Percentiles rank a stretch among this genome's conserved stretches.
These are phyloP conservation scores for Aspergillus biplanus DNA, from an alignment of 495 filamentous ascomycete species.

Conservation along the genomic window DNA sequence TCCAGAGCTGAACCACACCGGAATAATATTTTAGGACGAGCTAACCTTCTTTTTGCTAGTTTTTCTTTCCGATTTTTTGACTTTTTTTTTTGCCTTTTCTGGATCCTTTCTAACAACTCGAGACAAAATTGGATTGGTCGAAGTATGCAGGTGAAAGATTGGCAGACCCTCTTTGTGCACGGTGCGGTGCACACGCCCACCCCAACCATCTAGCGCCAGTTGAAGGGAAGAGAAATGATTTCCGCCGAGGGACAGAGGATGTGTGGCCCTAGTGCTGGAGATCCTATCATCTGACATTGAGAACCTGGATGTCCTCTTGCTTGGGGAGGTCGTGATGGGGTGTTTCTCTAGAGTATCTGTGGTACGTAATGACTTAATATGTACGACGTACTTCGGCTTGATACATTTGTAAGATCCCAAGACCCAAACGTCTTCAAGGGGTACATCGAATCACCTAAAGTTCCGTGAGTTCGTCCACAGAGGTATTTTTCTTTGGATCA, in stretches of 20 bases:
- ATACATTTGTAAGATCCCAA: too few species aligned
- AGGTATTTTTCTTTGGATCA: background rate
- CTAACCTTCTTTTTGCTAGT: background rate
- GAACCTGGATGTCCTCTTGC: too few species aligned
- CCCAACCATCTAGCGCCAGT: background rate
- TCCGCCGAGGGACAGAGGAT: background rate
- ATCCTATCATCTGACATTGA: too few species aligned
- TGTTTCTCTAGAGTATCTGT: too few species aligned
- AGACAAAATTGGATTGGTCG: background rate
- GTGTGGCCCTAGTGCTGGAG: too few species aligned
- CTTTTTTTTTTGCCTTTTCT: background rate
- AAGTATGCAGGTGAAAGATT: slow-evolving; percentile 3
- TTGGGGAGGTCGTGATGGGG: too few species aligned
- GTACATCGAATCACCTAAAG: too few species aligned
- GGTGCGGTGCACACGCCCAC: background rate
- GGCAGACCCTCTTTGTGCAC: slow-evolving; percentile 1
- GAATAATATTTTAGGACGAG: background rate
- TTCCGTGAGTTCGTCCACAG: too few species aligned
- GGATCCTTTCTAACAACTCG: background rate
- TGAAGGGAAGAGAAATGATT: background rate
- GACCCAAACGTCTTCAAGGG: too few species aligned
- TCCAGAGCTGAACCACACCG: background rate
- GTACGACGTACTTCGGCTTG: too few species aligned
- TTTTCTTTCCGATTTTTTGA: background rate
- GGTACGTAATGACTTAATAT: too few species aligned